Percentiles rank a stretch among this genome's conserved stretches.
Evolutionary conservation across 768 basidiomycete genomes (phyloP).

Genomic region (Pluteus cervinus): DNA sequence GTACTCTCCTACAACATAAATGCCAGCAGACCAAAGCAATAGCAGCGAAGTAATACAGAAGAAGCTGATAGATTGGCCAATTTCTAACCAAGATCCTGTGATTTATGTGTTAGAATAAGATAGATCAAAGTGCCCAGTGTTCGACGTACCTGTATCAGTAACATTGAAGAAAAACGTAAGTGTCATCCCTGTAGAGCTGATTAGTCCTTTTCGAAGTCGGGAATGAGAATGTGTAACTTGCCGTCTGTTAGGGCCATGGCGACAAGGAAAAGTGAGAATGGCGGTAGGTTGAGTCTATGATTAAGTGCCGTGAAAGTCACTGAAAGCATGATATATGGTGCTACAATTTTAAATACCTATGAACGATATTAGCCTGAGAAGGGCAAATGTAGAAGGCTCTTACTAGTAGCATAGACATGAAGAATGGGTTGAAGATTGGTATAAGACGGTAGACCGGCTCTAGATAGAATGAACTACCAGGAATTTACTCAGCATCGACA

Average conservation of each 20-base stretch:
- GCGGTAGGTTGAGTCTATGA: conserved; percentile 58
- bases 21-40: conserved; percentile 72
- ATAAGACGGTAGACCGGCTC: conserved; percentile 85
- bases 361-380: not conserved
- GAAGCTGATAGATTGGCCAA: conserved; percentile 84
- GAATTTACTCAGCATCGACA: no score
- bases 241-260: conserved; percentile 72
- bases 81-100: conserved; percentile 81
- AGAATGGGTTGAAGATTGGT: conserved; percentile 80
- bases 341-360: conserved; percentile 78
- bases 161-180: conserved; percentile 81
- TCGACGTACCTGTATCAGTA: conserved; percentile 58
- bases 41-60: conserved; percentile 80
- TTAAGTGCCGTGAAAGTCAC: conserved; percentile 66
- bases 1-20: conserved; percentile 68
- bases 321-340: conserved; percentile 74
- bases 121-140: not conserved
- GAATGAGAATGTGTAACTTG: conserved; percentile 16
- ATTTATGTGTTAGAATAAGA: conserved; percentile 7
- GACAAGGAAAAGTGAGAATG: conserved; percentile 77
- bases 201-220: conserved; percentile 7
- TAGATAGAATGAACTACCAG: conserved; percentile 68
- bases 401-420: conserved; percentile 71
- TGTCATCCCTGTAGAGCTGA: conserved; percentile 58
- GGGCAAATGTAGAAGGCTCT: conserved; percentile 9